These are phyloP conservation scores for Aureobasidium melanogenum DNA, from an alignment of 2,329 filamentous ascomycete species.

Conservation along the genomic window DNA sequence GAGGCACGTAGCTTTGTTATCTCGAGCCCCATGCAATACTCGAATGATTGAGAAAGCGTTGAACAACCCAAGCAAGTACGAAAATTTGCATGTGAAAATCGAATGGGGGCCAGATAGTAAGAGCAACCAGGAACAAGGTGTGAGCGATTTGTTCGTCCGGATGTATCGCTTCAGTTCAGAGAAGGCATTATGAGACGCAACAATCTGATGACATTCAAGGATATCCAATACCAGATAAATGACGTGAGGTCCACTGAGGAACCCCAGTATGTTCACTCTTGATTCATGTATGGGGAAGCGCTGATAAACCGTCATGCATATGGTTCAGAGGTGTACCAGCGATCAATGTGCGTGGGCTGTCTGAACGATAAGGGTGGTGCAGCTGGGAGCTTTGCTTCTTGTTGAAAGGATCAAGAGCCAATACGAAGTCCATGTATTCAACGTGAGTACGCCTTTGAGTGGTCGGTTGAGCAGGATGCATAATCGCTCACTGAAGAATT, in stretches of 20 bases:
- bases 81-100: background rate
- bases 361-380: background rate
- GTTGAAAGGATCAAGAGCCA: constrained; percentile 2
- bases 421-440: background rate
- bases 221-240: background rate
- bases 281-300: constrained; percentile 1
- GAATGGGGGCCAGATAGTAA: background rate
- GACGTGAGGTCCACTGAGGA: background rate
- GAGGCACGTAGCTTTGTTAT: background rate
- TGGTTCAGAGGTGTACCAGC: background rate
- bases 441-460: background rate
- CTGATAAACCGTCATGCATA: constrained; percentile 5
- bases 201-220: background rate
- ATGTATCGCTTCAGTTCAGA: background rate
- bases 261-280: background rate
- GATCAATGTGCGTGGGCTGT: background rate
- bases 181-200: background rate
- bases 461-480: constrained; percentile 1
- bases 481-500: background rate
- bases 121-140: background rate
- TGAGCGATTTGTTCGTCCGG: background rate
- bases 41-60: background rate
- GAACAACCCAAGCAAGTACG: background rate
- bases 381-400: background rate
- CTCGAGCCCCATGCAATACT: background rate